A percentile compares a stretch with the other conserved stretches of the same genome.
Conservation (phyloP, 257 asterid species). For the Orobanche coerulescens region DNA sequence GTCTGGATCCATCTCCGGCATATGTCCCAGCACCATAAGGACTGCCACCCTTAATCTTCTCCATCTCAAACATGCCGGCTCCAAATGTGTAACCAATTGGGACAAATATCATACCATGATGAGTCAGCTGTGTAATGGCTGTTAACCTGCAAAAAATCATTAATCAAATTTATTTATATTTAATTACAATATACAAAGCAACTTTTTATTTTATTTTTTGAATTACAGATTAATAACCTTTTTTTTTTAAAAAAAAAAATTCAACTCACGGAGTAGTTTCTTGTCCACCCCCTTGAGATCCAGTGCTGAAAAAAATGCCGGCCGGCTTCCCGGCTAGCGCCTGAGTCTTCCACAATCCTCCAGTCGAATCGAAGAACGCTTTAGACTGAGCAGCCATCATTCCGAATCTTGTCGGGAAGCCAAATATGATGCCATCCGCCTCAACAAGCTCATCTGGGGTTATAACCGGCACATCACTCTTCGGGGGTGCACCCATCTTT, state of each 20-base stretch:
- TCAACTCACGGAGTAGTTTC: constrained; percentile 55
- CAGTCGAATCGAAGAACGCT: constrained; percentile 52
- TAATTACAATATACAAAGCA: too few relatives aligned
- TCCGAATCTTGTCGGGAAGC: constrained; percentile 65
- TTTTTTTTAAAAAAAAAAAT: background rate
- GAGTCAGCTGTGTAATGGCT: constrained; percentile 57
- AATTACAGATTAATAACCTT: too few relatives aligned
- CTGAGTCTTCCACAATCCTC: constrained; percentile 48
- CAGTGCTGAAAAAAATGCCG: constrained; percentile 54
- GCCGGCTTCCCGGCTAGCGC: constrained; percentile 58
- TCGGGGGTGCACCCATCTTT: constrained; percentile 53
- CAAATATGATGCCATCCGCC: constrained; percentile 50
- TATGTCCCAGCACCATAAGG: constrained; percentile 61
- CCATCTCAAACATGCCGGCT: constrained; percentile 60
- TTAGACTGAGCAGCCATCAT: constrained; percentile 69
- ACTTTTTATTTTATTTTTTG: too few relatives aligned
- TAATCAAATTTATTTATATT: background rate
- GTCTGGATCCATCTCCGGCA: constrained; percentile 62
- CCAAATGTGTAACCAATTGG: constrained; percentile 65
- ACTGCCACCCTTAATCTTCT: constrained; percentile 56
- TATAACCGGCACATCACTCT: constrained; percentile 44
- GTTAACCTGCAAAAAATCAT: constrained; percentile 41
- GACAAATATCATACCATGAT: constrained; percentile 61
- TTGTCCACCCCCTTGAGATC: constrained; percentile 64
- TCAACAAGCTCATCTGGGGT: constrained; percentile 39